Base-by-base conservation (phyloP, 768 basidiomycete genomes). In the Nidularia sp. region DNA sequence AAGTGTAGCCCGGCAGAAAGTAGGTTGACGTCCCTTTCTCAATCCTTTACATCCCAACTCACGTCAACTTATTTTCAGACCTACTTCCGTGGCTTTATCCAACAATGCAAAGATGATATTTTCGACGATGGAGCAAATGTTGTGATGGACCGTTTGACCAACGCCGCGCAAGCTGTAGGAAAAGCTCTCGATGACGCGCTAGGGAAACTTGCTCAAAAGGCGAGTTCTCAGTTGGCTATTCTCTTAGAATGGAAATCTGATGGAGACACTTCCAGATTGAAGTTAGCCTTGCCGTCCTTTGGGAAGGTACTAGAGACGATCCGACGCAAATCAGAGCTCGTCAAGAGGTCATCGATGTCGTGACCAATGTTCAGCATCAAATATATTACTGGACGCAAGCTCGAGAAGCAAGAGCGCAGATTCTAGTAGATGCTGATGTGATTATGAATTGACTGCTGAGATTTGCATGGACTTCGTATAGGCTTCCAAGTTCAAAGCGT, bases 1-100 rank as follows among this genome's bases (percentile, higher is more conserved):
- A 7, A 80, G 79, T 52, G 81, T 85, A 4, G 78, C 76, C 4
- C 71, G 82, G 8, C 84, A 84, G 66, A 85, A 83, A 74, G 81
- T 80, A 43, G 25, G 55, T 33, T 12, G 15, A 42, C n/a, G 47
- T 18, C 47, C 39, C 44, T n/a, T 44, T 56, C 15, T 34, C 46
- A 12, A 45, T 33, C 15, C 18, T 18, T 18, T 18, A 25, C 47
- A 22, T n/a, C 6, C 2, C 36, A 29, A 6, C 42, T 34, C n/a
- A 49, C 46, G 15, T 48, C 41, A 48, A 29, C 47, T 43, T 47
- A 10, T 49, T 33, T 45, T 35, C 53, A 84, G 81, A 66, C 67
- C 1, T 64, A 71, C n/a, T 80, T 85, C 72, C 77, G 70, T 35
- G 52, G 66, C 31, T 79, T 68, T 54, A 60, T 86, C 32, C 55